Conservation (phyloP, 495 filamentous ascomycete species). For the Delitschia confertaspora region DNA sequence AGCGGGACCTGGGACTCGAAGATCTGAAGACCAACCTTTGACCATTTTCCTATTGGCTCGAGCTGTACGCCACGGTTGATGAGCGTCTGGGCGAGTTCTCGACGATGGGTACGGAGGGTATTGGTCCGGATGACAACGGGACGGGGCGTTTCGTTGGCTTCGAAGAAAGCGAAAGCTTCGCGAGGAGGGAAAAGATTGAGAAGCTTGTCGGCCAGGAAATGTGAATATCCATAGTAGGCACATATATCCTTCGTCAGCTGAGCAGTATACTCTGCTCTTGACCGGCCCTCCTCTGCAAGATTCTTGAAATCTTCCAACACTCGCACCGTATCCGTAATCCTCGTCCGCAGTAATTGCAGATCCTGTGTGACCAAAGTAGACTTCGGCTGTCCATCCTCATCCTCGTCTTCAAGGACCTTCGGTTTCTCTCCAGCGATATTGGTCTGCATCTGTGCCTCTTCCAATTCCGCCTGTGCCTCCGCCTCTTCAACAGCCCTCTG, state of each 20-base stretch:
- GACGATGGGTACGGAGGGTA: slow-evolving; percentile 82
- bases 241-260: slow-evolving; percentile 88
- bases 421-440: slow-evolving; percentile 82
- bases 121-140: slow-evolving; percentile 89
- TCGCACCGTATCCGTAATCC: slow-evolving; percentile 88
- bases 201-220: slow-evolving; percentile 76
- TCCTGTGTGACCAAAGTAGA: slow-evolving; percentile 65
- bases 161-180: slow-evolving; percentile 97
- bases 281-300: slow-evolving; percentile 64
- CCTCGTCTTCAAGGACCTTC: slow-evolving; percentile 56
- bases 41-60: slow-evolving; percentile 97
- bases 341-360: slow-evolving; percentile 76
- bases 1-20: slow-evolving; percentile 90
- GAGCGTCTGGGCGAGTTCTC: slow-evolving; percentile 83
- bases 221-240: slow-evolving; percentile 84
- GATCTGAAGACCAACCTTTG: slow-evolving; percentile 90
- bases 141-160: slow-evolving; percentile 88
- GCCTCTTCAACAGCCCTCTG: slow-evolving; percentile 60
- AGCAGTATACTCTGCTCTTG: slow-evolving; percentile 75
- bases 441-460: slow-evolving; percentile 84
- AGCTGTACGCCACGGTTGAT: slow-evolving; percentile 96
- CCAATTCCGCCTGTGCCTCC: slow-evolving; percentile 69
- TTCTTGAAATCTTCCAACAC: slow-evolving; percentile 81
- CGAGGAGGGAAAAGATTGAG: slow-evolving; percentile 83
- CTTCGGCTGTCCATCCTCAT: slow-evolving; percentile 43